Evolutionary conservation across 1,284 basidiomycete species (phyloP).

Genomic region (Leccinum glutinopallens): DNA sequence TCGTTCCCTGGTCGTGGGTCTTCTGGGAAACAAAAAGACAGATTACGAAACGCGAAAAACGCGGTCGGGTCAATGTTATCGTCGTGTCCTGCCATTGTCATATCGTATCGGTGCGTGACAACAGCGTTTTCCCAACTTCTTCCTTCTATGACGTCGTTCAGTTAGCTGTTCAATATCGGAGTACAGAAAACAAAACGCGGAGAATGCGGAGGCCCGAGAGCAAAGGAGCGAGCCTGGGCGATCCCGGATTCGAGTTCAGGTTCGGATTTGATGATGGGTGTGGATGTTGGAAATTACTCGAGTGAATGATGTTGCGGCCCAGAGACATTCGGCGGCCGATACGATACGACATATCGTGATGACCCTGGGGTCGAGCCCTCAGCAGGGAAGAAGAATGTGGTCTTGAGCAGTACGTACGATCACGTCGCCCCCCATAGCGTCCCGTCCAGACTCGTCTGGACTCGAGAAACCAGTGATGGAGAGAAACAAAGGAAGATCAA

Average conservation of each 20-base stretch:
- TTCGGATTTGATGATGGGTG: background rate
- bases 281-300: background rate
- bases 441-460: background rate
- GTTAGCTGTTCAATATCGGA: background rate
- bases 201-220: background rate
- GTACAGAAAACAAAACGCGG: background rate
- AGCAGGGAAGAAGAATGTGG: background rate
- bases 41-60: background rate
- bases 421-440: background rate
- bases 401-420: background rate
- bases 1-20: background rate
- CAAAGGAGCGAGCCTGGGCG: background rate
- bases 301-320: background rate
- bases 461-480: background rate
- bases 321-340: background rate
- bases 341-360: background rate
- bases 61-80: background rate
- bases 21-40: background rate
- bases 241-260: background rate
- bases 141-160: background rate
- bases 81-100: background rate
- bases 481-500: background rate
- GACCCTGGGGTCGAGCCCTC: background rate
- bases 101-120: background rate
- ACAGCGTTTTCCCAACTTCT: background rate